These are phyloP conservation scores for Cicer pinnatifidum DNA, from an alignment of 306 rosid genomes.

Conservation along the genomic window DNA sequence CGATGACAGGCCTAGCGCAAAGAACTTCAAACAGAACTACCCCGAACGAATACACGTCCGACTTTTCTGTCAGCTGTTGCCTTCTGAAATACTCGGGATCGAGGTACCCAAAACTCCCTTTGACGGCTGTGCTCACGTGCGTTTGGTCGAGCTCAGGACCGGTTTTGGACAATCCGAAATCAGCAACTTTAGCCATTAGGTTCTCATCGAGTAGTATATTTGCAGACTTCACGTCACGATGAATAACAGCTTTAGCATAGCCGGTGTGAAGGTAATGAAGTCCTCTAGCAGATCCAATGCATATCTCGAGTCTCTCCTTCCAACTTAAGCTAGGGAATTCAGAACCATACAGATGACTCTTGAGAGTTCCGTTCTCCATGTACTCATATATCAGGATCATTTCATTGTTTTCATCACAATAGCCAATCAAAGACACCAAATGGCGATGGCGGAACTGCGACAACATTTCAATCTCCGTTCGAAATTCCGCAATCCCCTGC, in stretches of 20 bases:
- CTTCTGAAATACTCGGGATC: constrained; percentile 91
- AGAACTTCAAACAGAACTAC: constrained; percentile 86
- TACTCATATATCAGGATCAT: constrained; percentile 90
- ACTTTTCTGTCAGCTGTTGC: constrained; percentile 86
- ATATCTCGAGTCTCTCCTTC: constrained; percentile 84
- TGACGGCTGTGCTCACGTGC: constrained; percentile 86
- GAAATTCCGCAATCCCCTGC: constrained; percentile 84
- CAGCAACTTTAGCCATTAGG: constrained; percentile 95
- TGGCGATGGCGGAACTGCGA: constrained; percentile 95
- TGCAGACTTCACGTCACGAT: constrained; percentile 91
- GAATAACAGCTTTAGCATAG: constrained; percentile 86
- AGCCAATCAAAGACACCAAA: constrained; percentile 85
- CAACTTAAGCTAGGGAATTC: constrained; percentile 74
- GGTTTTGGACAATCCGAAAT: constrained; percentile 79
- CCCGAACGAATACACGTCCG: constrained; percentile 89
- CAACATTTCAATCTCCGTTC: constrained; percentile 85
- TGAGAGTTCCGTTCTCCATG: constrained; percentile 90
- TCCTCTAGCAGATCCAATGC: constrained; percentile 94
- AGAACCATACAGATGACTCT: constrained; percentile 83
- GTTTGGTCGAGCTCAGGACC: constrained; percentile 91
- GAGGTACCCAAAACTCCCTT: constrained; percentile 88
- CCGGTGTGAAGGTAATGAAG: constrained; percentile 96
- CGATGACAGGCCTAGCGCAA: constrained; percentile 88
- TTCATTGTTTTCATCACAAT: constrained; percentile 87
- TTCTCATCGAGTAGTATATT: constrained; percentile 87